These are phyloP conservation scores for Cadophora gregata DNA, from an alignment of 2,329 filamentous ascomycete genomes.

Conservation along the genomic window DNA sequence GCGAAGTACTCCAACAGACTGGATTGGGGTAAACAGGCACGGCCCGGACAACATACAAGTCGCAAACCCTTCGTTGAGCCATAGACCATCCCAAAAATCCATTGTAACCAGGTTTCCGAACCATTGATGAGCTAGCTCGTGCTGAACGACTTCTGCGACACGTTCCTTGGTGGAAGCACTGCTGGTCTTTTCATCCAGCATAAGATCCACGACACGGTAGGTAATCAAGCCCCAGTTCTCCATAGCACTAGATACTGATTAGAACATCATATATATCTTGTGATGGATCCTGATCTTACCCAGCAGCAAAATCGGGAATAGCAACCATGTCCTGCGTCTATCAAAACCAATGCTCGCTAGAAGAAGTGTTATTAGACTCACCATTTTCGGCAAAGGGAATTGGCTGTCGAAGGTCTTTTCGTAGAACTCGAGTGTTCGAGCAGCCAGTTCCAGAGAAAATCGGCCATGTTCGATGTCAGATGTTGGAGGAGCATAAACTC, in stretches of 20 bases:
- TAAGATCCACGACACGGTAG: constrained; percentile 88
- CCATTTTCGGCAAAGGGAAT: constrained; percentile 89
- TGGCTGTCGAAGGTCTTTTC: constrained; percentile 90
- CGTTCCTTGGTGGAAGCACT: constrained; percentile 90
- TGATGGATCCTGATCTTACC: constrained; percentile 45
- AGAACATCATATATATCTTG: background rate
- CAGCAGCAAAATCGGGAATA: constrained; percentile 93
- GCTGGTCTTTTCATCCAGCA: constrained; percentile 90
- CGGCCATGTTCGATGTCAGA: constrained; percentile 89
- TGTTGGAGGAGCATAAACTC: constrained; percentile 92
- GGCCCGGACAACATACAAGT: constrained; percentile 57
- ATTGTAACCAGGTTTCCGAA: constrained; percentile 97
- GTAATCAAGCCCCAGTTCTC: constrained; percentile 98
- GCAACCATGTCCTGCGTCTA: constrained; percentile 77
- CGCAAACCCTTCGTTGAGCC: constrained; percentile 93
- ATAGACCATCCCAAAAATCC: constrained; percentile 98
- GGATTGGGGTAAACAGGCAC: background rate
- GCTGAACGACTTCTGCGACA: constrained; percentile 93
- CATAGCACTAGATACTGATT: constrained; percentile 66
- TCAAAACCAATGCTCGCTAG: background rate
- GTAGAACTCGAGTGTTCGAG: constrained; percentile 90
- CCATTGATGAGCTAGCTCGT: constrained; percentile 97
- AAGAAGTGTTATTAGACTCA: constrained; percentile 12
- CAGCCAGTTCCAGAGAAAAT: constrained; percentile 89
- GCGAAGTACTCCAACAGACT: background rate